Evolutionary conservation across 371 early-diverging fungal genomes (phyloP), one percentile per base, ranked within the genome.

Genomic region (Mucor piriformis): DNA sequence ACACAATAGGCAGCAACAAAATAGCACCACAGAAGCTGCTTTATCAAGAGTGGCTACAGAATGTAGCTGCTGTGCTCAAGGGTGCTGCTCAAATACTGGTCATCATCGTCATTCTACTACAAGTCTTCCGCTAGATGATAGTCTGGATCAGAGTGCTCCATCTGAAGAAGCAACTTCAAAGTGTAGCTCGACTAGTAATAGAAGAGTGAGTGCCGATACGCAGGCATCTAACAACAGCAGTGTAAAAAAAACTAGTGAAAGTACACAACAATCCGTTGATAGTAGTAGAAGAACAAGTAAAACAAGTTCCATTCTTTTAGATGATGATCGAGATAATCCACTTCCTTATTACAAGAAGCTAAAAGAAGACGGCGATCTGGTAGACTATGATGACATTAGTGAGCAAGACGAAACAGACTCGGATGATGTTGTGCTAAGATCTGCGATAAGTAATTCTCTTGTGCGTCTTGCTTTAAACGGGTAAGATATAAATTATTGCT

Each of bases 391-490:
- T 44, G 59, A 59, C 21, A 16, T 50, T n/a, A 50, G 40, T 15
- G 21, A 42, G 10, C 11, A 20, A 16, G 21, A 16, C 8, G 63
- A 62, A 21, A 44, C 32, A 10, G 56, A 55, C 11, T 32, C 37
- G 33, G 55, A 6, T 16, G 12, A 32, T 27, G 32, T 15, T 15
- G 32, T 15, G 1, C 29, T 48, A 12, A 43, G 55, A 48, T 47
- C 55, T 15, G 43, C 38, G 27, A 48, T 61, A 25, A 40, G 42
- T 11, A 55, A 73, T 25, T 72, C 73, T 29, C 49, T 79, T 21
- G 59, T 73, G 1, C 62, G 61, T 37, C 53, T 79, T 29, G 76
- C 76, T 24, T 54, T 79, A 18, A 69, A 79, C 64, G 74, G 74
- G 79, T 79, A 73, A 68, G 13, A 0, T 38, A 23, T 43, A 20